Evolutionary conservation across 169 alveolate genomes (phyloP).

Genomic region (Cryptosporidium sp.): DNA sequence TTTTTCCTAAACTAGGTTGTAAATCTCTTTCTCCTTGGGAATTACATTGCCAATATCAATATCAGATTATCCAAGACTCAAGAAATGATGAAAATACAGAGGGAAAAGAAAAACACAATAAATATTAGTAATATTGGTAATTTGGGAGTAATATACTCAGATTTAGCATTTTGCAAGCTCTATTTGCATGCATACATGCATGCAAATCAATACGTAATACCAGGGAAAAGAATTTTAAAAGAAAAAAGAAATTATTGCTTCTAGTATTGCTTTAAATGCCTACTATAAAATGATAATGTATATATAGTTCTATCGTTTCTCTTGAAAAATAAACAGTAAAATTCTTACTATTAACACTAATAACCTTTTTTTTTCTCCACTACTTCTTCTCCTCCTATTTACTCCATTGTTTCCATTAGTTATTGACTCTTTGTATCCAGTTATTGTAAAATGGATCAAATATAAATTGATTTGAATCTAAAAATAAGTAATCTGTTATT

Average conservation of each 20-base stretch:
- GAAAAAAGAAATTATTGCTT: background rate
- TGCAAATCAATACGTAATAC: background rate
- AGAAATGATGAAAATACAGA: background rate
- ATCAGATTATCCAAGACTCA: conserved; percentile 57
- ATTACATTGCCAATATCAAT: conserved; percentile 64
- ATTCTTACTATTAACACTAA: no score
- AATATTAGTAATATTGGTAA: no score
- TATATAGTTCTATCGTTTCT: background rate
- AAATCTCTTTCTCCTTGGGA: conserved; percentile 65
- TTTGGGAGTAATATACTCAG: background rate
- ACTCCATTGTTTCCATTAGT: background rate
- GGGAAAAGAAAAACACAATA: background rate
- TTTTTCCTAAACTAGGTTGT: background rate
- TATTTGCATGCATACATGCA: background rate
- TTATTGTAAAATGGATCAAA: conserved; percentile 70
- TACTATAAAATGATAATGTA: background rate
- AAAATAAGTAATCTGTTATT: conserved; percentile 42
- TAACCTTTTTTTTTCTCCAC: background rate
- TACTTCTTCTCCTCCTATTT: background rate
- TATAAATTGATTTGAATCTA: conserved; percentile 58
- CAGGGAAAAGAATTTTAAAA: background rate
- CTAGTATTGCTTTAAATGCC: background rate
- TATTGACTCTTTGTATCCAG: conserved; percentile 56
- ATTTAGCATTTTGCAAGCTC: background rate
- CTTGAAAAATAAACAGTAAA: background rate